These are phyloP conservation scores for Globisporangium rhizosaccharum DNA, from an alignment of 352 stramenopile species.

Conservation along the genomic window DNA sequence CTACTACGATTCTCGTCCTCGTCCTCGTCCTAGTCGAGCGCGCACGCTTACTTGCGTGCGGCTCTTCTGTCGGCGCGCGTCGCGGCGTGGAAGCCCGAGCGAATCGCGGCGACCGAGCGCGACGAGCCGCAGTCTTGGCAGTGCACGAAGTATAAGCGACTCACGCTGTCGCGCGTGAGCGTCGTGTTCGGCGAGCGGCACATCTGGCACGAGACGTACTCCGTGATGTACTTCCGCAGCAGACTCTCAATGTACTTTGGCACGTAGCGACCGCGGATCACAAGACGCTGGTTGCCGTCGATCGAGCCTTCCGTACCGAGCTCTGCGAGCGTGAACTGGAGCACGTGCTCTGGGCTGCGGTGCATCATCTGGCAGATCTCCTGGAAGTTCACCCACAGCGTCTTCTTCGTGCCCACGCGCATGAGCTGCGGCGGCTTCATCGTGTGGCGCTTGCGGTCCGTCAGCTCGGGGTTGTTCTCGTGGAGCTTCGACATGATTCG, in stretches of 20 bases:
- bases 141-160: conserved; percentile 97
- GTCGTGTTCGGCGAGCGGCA: conserved; percentile 98
- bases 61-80: conserved; percentile 82
- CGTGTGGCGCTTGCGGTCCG: conserved; percentile 92
- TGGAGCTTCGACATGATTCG: conserved; percentile 93
- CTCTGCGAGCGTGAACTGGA: conserved; percentile 99
- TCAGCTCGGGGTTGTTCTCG: conserved; percentile 95
- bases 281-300: conserved; percentile 97
- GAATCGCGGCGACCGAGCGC: conserved; percentile 96
- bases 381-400: conserved; percentile 99
- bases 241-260: conserved; percentile 99
- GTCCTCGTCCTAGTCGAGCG: conserved; percentile 5
- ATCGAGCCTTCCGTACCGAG: conserved; percentile 99
- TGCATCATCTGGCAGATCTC: conserved; percentile 99
- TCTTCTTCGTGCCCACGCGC: conserved; percentile 96
- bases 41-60: conserved; percentile 69
- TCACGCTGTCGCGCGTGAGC: conserved; percentile 95
- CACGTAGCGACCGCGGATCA: conserved; percentile 97
- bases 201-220: conserved; percentile 99
- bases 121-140: conserved; percentile 97
- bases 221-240: conserved; percentile 99
- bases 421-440: conserved; percentile 90
- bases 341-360: conserved; percentile 97
- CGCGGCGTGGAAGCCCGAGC: conserved; percentile 97
- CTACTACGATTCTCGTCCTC: not conserved